These are phyloP conservation scores for Kwoniella mangroviensis DNA, from an alignment of 768 basidiomycete species.

Conservation along the genomic window DNA sequence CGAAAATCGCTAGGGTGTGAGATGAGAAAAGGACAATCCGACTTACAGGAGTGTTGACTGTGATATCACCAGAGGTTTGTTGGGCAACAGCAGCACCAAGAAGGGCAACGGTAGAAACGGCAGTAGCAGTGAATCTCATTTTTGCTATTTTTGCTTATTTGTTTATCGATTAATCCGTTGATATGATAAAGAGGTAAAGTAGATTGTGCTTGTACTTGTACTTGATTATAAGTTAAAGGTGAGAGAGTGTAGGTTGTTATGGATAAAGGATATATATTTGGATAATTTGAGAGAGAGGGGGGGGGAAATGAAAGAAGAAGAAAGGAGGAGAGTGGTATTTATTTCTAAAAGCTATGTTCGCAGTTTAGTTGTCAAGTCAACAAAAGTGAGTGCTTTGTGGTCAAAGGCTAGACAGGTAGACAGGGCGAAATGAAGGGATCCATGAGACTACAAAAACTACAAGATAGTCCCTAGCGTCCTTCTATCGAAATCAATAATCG, in stretches of 20 bases:
- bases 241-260: background rate
- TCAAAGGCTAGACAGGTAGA: background rate
- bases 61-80: conserved; percentile 41
- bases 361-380: conserved; percentile 3
- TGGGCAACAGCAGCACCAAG: conserved; percentile 45
- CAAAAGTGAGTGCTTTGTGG: background rate
- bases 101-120: conserved; percentile 30
- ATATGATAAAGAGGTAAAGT: background rate
- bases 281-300: conserved; percentile 19
- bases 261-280: conserved; percentile 6
- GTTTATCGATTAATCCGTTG: background rate
- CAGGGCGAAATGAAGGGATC: conserved; percentile 5
- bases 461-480: conserved; percentile 3
- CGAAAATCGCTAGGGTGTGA: no score
- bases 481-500: background rate
- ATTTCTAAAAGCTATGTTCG: background rate
- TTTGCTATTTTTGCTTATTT: background rate
- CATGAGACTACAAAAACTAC: background rate
- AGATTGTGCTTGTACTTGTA: background rate
- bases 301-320: background rate
- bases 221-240: conserved; percentile 13
- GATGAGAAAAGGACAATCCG: no score
- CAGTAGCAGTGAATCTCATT: conserved; percentile 38
- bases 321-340: background rate
- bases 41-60: conserved; percentile 52